These are phyloP conservation scores for Penicillium nucicola DNA, from an alignment of 495 filamentous ascomycete species.

Conservation along the genomic window DNA sequence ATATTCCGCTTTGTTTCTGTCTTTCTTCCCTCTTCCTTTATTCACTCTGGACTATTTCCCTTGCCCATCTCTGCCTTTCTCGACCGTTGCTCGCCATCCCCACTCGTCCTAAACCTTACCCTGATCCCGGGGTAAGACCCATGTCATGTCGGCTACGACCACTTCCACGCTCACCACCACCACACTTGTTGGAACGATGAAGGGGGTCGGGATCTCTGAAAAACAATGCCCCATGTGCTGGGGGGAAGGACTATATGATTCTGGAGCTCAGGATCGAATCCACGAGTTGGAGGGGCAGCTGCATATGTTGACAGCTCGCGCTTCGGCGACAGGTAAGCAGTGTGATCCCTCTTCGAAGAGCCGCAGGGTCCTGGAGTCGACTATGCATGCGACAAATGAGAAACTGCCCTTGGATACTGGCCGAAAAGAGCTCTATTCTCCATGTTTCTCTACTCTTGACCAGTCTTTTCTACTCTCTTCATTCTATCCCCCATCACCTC, in stretches of 20 bases:
- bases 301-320: conserved; percentile 67
- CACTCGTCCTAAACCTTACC: not conserved
- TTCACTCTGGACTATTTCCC: not conserved
- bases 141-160: conserved; percentile 31
- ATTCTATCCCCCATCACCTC: not conserved
- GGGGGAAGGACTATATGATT: conserved; percentile 30
- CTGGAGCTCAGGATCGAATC: conserved; percentile 66
- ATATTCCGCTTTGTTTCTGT: not conserved
- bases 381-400: not conserved
- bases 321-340: conserved; percentile 65
- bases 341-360: not conserved
- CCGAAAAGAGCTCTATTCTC: too few species aligned
- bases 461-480: not conserved
- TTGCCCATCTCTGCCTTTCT: too few species aligned
- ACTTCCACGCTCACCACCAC: conserved; percentile 33
- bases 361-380: too few species aligned
- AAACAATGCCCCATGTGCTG: conserved; percentile 48
- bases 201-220: conserved; percentile 23
- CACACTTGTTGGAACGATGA: conserved; percentile 36
- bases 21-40: too few species aligned
- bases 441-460: too few species aligned
- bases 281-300: conserved; percentile 81
- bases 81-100: not conserved
- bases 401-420: too few species aligned
- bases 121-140: conserved; percentile 20